Percentiles rank a stretch among this genome's conserved stretches.
phyloP scores from a whole-genome alignment of 129 eudicot species.

The Sambucus nigra region DNA sequence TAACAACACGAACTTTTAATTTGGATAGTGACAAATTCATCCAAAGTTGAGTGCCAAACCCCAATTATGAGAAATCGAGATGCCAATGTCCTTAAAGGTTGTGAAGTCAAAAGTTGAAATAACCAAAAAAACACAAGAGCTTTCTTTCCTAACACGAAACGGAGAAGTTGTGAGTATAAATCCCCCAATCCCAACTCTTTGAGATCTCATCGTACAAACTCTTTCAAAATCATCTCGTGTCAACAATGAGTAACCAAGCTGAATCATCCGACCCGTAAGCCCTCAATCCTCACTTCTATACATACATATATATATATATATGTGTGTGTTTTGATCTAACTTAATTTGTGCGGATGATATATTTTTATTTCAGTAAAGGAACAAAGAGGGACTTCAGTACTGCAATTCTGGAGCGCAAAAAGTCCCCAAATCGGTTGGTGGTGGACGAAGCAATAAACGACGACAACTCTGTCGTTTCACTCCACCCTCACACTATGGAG shows the following conservation, averaged over 20 bases:
- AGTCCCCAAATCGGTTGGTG: slow-evolving; percentile 70
- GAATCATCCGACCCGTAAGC: slow-evolving; percentile 82
- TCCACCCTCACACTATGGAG: slow-evolving; percentile 85
- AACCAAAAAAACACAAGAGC: neutral
- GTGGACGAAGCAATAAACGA: slow-evolving; percentile 86
- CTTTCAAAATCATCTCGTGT: neutral
- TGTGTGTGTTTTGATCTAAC: slow-evolving; percentile 5
- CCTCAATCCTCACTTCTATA: neutral
- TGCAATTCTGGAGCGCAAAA: slow-evolving; percentile 80
- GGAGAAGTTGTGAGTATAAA: slow-evolving; percentile 2
- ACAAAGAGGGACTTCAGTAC: slow-evolving; percentile 71
- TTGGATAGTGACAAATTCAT: too few species aligned
- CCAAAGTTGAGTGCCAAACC: too few species aligned
- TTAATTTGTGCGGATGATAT: slow-evolving; percentile 6
- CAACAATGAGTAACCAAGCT: slow-evolving; percentile 43
- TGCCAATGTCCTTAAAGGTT: neutral
- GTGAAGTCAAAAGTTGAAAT: neutral
- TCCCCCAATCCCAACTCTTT: neutral
- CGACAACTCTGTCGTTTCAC: slow-evolving; percentile 70
- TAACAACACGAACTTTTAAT: too few species aligned
- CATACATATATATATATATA: too few species aligned
- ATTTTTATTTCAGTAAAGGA: slow-evolving; percentile 45
- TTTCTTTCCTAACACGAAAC: slow-evolving; percentile 44
- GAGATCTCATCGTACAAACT: slow-evolving; percentile 15
- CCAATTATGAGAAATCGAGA: too few species aligned